These are phyloP conservation scores for Tylopilus felleus DNA, from an alignment of 768 basidiomycete genomes.

Conservation along the genomic window DNA sequence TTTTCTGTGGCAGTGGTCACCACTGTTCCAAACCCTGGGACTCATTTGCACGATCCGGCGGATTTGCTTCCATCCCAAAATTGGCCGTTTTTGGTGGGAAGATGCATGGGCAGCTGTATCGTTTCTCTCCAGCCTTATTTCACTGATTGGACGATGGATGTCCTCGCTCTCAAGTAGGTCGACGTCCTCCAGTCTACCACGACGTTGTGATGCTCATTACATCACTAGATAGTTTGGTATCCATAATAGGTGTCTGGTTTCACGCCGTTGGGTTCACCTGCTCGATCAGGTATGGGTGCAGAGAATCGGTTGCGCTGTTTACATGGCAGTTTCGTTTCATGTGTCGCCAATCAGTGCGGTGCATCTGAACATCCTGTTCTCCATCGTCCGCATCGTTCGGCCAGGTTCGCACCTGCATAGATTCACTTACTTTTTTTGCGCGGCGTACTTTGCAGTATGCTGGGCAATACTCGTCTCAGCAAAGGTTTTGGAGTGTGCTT, in stretches of 20 bases:
- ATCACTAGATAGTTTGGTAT: neutral
- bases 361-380: constrained; percentile 8
- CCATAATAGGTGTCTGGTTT: neutral
- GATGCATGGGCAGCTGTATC: constrained; percentile 8
- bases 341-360: neutral
- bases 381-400: constrained; percentile 3
- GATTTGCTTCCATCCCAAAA: neutral
- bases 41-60: neutral
- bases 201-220: no score
- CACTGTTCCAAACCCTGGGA: no score
- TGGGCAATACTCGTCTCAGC: neutral
- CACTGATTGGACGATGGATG: neutral
- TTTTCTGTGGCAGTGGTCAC: neutral
- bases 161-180: neutral
- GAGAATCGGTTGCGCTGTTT: neutral
- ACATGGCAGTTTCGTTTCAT: neutral
- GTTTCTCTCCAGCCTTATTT: neutral
- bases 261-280: neutral
- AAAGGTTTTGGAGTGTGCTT: constrained; percentile 1
- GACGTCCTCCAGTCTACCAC: neutral
- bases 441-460: neutral
- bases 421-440: neutral
- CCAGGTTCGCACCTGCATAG: neutral
- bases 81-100: constrained; percentile 13
- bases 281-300: neutral